A percentile compares a stretch with the other conserved stretches of the same genome.
These are phyloP conservation scores for Trichoderma koningii DNA, from an alignment of 2,329 filamentous ascomycete species.

Conservation along the genomic window DNA sequence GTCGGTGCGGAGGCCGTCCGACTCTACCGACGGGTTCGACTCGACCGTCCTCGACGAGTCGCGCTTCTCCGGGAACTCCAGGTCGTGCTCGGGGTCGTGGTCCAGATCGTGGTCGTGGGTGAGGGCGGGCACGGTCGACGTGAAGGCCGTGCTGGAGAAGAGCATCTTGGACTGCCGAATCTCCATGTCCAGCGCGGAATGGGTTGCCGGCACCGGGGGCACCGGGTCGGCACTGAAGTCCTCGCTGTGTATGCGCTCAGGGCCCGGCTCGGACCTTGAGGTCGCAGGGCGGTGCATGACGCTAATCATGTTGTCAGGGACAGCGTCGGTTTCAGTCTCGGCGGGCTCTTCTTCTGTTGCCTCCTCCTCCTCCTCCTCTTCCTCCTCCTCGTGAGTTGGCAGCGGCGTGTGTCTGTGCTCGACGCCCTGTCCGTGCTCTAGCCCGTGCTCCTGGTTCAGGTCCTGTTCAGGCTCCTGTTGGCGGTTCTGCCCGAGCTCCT, in stretches of 20 bases:
- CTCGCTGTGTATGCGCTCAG: constrained; percentile 8
- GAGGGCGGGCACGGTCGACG: constrained; percentile 45
- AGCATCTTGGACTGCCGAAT: constrained; percentile 46
- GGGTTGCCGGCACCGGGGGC: constrained; percentile 30
- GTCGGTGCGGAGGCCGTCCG: constrained; percentile 30
- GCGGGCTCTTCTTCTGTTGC: constrained; percentile 24
- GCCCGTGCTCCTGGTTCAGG: constrained; percentile 28
- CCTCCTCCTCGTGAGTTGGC: constrained; percentile 18
- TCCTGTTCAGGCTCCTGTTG: constrained; percentile 51
- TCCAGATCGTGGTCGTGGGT: constrained; percentile 35
- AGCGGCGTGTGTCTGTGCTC: constrained; percentile 12
- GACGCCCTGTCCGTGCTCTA: constrained; percentile 1
- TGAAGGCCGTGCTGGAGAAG: constrained; percentile 44
- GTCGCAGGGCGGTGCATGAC: constrained; percentile 26
- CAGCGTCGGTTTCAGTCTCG: constrained; percentile 11
- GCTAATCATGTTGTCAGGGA: constrained; percentile 14
- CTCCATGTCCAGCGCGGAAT: constrained; percentile 42
- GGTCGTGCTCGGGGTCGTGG: constrained; percentile 34
- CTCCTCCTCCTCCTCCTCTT: constrained; percentile 25
- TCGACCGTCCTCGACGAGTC: constrained; percentile 56
- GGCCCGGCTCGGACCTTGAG: constrained; percentile 27
- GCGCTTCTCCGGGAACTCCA: constrained; percentile 44
- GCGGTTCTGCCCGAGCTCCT: constrained; percentile 44
- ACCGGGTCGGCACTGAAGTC: constrained; percentile 24
- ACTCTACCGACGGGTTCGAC: constrained; percentile 38